Evolutionary conservation across 805 yeast genomes (phyloP), one percentile per base, ranked within the genome.

Genomic region (Metschnikowia rubicola): DNA sequence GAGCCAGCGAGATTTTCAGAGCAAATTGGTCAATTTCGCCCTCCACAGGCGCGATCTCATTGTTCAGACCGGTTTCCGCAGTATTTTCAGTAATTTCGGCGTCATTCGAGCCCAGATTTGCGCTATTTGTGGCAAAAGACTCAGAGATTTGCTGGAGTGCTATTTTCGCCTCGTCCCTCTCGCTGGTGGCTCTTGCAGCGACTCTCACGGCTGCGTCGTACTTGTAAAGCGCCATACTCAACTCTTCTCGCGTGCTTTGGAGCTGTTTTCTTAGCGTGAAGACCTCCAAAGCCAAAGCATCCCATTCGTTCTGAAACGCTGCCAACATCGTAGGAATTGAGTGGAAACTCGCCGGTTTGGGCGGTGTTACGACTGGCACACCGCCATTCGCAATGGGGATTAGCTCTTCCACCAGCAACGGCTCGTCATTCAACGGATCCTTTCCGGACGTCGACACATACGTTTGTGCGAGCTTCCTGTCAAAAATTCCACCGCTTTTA

Each of bases 131-230:
- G 3, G 56, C 58, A 30, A 55, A 44, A 6, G 52, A 26, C 43
- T 50, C 63, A 1, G 82, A 68, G 45, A 88, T 65, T 44, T 78
- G 73, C 41, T 80, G 78, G 45, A 90, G 68, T 2, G 90, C 89
- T n/a, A 60, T 61, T 50, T 76, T 75, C 2, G 91, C 85, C 39
- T 82, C 87, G 51, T 88, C 95, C 35, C 90, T 70, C 57, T 91
- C 96, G 46, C 75, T 74, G n/a, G 84, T 70, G 1, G 88, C 81
- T 31, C 76, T 74, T 0, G 95, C 83, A 1, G 92, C 95, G 1
- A 91, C 96, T 46, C 91, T 71, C 3, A 86, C 82, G 2, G 97
- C 96, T 0, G 97, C 97, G 62, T 91, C 98, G 53, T 87, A 87
- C 59, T 84, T 85, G 58, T 89, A 91, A 35, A 90, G 67, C 0